phyloP scores from a whole-genome alignment of 2,329 filamentous ascomycete genomes.

The Ceratocystis lukuohia region DNA sequence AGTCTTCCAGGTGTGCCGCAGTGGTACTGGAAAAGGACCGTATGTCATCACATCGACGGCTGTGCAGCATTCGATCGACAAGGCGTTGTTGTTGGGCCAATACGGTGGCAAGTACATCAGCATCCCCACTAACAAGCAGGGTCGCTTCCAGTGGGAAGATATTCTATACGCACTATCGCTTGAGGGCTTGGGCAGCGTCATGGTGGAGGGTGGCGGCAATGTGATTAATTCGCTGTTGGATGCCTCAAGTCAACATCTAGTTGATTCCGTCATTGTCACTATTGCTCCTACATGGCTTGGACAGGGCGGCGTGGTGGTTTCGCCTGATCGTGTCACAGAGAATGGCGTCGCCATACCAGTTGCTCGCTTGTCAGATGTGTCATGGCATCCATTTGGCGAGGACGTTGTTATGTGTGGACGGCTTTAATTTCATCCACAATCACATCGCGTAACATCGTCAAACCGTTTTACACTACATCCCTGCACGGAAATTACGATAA shows the following conservation, averaged over 20 bases:
- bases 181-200: slow-evolving; percentile 60
- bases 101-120: slow-evolving; percentile 41
- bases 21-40: slow-evolving; percentile 57
- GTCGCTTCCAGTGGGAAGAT: slow-evolving; percentile 47
- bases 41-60: slow-evolving; percentile 49
- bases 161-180: slow-evolving; percentile 45
- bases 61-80: slow-evolving; percentile 33
- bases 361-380: slow-evolving; percentile 51
- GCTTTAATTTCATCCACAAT: slow-evolving; percentile 25
- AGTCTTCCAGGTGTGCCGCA: slow-evolving; percentile 50
- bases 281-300: slow-evolving; percentile 88
- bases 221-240: slow-evolving; percentile 74
- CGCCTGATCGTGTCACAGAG: slow-evolving; percentile 46
- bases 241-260: slow-evolving; percentile 43
- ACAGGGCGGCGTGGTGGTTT: slow-evolving; percentile 64
- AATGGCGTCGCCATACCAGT: slow-evolving; percentile 43
- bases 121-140: slow-evolving; percentile 26
- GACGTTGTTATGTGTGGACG: slow-evolving; percentile 72
- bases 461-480: no score
- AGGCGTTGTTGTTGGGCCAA: slow-evolving; percentile 31
- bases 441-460: background rate
- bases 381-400: slow-evolving; percentile 66
- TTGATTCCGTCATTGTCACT: slow-evolving; percentile 73
- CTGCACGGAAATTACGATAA: slow-evolving; percentile 19
- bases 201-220: slow-evolving; percentile 78